Conservation (phyloP, 495 filamentous ascomycete species). For the Paragyromitra xinjiangensis region DNA sequence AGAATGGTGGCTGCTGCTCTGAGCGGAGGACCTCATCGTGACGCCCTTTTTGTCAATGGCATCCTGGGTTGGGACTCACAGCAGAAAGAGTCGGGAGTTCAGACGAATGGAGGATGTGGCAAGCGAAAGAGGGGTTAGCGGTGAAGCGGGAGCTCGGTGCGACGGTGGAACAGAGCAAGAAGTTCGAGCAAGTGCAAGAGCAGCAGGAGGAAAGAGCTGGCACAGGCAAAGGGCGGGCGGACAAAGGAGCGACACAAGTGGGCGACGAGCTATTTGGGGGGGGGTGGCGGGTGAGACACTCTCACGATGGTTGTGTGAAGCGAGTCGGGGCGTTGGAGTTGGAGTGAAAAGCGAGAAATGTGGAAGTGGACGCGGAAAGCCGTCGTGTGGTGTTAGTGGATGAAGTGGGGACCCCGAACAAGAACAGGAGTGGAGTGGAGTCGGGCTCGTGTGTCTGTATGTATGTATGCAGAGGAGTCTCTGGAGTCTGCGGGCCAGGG, state of each 20-base stretch:
- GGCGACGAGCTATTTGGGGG: background rate
- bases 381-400: slow-evolving; percentile 36
- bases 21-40: slow-evolving; percentile 50
- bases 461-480: slow-evolving; percentile 46
- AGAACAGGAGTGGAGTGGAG: slow-evolving; percentile 37
- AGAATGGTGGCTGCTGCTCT: slow-evolving; percentile 19
- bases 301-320: slow-evolving; percentile 52
- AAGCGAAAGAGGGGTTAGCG: slow-evolving; percentile 55
- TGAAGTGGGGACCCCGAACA: slow-evolving; percentile 37
- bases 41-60: slow-evolving; percentile 54
- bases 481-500: slow-evolving; percentile 45
- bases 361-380: slow-evolving; percentile 51
- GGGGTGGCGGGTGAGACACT: slow-evolving; percentile 53
- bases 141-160: slow-evolving; percentile 49
- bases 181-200: slow-evolving; percentile 2
- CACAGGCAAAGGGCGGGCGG: slow-evolving; percentile 48
- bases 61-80: slow-evolving; percentile 43
- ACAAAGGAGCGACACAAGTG: slow-evolving; percentile 48
- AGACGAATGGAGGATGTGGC: slow-evolving; percentile 51
- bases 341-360: slow-evolving; percentile 44
- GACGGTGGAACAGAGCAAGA: slow-evolving; percentile 41
- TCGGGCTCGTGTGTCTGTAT: slow-evolving; percentile 2
- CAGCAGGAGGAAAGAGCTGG: slow-evolving; percentile 24
- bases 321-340: slow-evolving; percentile 49
- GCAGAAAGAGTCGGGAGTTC: slow-evolving; percentile 41